phyloP scores from a whole-genome alignment of 176 grass and related monocot genomes.

The Triticum monococcum region DNA sequence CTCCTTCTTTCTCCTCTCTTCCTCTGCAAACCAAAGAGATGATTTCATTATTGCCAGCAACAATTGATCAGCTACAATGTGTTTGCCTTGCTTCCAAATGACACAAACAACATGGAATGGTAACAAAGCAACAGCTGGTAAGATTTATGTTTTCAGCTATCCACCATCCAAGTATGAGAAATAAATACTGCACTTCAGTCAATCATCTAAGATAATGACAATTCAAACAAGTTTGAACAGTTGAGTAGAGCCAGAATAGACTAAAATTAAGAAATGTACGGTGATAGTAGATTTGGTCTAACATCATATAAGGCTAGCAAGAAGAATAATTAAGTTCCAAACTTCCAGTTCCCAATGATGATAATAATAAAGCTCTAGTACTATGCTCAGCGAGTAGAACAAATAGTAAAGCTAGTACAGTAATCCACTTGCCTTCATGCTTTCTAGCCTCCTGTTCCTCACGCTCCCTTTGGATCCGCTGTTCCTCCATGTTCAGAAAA shows the following conservation, averaged over 20 bases:
- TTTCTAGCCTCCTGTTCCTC: slow-evolving; percentile 87
- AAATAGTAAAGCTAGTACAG: neutral
- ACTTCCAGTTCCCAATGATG: neutral
- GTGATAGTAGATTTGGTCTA: too few relatives aligned
- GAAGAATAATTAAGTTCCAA: neutral
- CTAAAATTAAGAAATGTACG: too few relatives aligned
- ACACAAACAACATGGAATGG: neutral
- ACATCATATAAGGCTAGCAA: neutral
- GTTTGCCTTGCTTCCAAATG: neutral
- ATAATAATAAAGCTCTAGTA: neutral
- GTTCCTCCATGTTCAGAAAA: slow-evolving; percentile 72
- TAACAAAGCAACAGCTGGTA: neutral
- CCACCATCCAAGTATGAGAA: neutral
- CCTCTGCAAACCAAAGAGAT: slow-evolving; percentile 54
- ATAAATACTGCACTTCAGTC: neutral
- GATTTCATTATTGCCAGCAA: neutral
- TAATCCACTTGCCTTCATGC: slow-evolving; percentile 56
- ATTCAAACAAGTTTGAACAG: neutral
- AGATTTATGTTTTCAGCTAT: neutral
- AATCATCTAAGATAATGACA: neutral
- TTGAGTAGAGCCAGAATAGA: neutral
- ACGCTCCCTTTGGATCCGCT: slow-evolving; percentile 44
- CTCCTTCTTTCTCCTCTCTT: slow-evolving; percentile 81
- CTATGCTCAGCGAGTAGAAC: neutral
- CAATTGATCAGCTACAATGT: neutral